These are phyloP conservation scores for Calonectria pteridis DNA, from an alignment of 2,329 filamentous ascomycete genomes.

Conservation along the genomic window DNA sequence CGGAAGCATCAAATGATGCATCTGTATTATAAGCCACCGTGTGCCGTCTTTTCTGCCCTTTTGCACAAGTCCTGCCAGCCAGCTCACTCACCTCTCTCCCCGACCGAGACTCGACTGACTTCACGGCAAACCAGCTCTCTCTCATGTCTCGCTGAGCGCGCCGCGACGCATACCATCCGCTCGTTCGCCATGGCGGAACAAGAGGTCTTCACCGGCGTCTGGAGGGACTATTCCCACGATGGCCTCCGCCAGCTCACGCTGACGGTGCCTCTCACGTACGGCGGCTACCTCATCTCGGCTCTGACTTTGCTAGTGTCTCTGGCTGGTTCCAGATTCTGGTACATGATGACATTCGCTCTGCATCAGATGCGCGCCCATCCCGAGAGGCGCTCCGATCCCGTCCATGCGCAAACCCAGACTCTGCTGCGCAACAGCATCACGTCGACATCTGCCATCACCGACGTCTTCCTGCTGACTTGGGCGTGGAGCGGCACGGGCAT, in stretches of 20 bases:
- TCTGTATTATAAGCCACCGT: not conserved
- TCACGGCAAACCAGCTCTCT: not conserved
- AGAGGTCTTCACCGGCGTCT: not conserved
- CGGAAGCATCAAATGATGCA: not conserved
- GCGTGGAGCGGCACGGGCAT: not conserved
- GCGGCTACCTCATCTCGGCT: not conserved
- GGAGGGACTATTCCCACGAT: slow-evolving; percentile 1
- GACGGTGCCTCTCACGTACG: not conserved
- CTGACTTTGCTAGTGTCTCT: not conserved
- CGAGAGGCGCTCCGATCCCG: not conserved
- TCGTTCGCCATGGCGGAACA: not conserved
- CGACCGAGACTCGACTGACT: not conserved
- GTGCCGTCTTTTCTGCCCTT: not conserved
- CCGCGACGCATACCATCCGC: not conserved
- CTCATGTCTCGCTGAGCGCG: not conserved
- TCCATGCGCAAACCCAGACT: not conserved
- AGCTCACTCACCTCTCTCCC: not conserved
- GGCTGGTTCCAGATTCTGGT: not conserved
- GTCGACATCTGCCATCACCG: not conserved
- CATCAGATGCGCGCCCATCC: not conserved
- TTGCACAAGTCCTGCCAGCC: not conserved
- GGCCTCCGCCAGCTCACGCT: not conserved
- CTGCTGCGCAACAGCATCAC: slow-evolving; percentile 4
- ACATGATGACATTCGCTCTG: not conserved
- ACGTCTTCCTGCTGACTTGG: not conserved